phyloP scores from a whole-genome alignment of 306 rosid species.

The Cyclanthera cordifolia region DNA sequence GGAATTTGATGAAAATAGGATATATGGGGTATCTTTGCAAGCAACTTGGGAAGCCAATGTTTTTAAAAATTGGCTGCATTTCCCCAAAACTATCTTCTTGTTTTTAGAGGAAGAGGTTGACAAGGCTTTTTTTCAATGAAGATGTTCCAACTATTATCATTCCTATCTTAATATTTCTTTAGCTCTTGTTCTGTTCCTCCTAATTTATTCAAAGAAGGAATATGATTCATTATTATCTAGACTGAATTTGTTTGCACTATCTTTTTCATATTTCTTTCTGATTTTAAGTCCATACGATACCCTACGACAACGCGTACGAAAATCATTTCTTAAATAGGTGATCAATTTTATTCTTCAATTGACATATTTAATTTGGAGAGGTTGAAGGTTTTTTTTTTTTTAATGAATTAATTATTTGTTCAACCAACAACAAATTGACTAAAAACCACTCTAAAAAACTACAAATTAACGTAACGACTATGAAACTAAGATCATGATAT shows the following conservation, averaged over 20 bases:
- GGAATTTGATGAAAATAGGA: conserved; percentile 5
- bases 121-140: background rate
- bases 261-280: background rate
- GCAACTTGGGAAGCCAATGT: conserved; percentile 6
- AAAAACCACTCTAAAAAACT: no score
- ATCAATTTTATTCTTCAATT: no score
- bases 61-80: conserved; percentile 10
- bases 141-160: background rate
- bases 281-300: no score
- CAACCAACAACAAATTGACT: no score
- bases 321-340: no score
- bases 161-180: background rate
- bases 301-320: no score
- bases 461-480: no score
- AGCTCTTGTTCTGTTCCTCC: background rate
- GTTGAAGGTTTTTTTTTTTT: no score
- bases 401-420: no score
- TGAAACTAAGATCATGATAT: no score
- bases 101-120: background rate
- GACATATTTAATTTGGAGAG: no score
- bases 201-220: background rate
- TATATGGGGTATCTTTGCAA: conserved; percentile 1
- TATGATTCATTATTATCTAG: background rate
- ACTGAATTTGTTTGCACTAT: background rate
- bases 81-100: conserved; percentile 16